Base-by-base conservation (phyloP, 1,284 basidiomycete species). In the Apiotrichum sp. region DNA sequence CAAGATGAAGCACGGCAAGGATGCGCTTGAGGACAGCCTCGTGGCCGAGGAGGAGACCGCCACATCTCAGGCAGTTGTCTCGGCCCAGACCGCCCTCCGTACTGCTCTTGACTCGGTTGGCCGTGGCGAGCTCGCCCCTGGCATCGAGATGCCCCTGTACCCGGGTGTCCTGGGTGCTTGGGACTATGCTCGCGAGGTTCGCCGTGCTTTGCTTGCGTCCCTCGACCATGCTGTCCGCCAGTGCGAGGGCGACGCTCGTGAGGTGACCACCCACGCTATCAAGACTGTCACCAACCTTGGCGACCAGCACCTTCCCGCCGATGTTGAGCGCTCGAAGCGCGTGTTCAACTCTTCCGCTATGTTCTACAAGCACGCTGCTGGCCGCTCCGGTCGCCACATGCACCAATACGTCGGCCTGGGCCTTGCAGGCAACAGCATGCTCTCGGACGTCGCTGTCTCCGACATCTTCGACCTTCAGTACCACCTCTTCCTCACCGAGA, bases 281-380 rank as follows among this genome's bases (percentile, higher is more conserved):
- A 77, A 82, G 52, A 80, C 81, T 62, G 84, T 97, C 56, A 79
- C 80, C 49, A 78, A 81, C 34, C 77, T 96, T 6, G 92, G 86
- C 33, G 86, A 93, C 61, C 80, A 80, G 57, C 85, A 90, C 74
- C 82, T 98, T 9, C 92, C 93, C 0, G 80, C 81, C 34, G 86
- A 84, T 55, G 88, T 89, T n/a, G 87, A 90, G 71, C 80, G 86
- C 45, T 85, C 84, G 43, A 82, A 84, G 55, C 81, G 92, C 8
- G 84, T 93, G 10, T 98, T 99, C 80, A 86, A 92, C 78, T 89
- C 95, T 10, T 87, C 93, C 69, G 93, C 89, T 16, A 98, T 99
- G 96, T 99, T 98, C 78, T 57, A 41, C 52, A 54, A 52, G 36
- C 48, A 56, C 46, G 83, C 82, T 50, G 29, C 29, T 29, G 81